Percentiles rank a stretch among this genome's conserved stretches.
These are phyloP conservation scores for Salvia rosmarinus DNA, from an alignment of 257 asterid genomes.

Conservation along the genomic window DNA sequence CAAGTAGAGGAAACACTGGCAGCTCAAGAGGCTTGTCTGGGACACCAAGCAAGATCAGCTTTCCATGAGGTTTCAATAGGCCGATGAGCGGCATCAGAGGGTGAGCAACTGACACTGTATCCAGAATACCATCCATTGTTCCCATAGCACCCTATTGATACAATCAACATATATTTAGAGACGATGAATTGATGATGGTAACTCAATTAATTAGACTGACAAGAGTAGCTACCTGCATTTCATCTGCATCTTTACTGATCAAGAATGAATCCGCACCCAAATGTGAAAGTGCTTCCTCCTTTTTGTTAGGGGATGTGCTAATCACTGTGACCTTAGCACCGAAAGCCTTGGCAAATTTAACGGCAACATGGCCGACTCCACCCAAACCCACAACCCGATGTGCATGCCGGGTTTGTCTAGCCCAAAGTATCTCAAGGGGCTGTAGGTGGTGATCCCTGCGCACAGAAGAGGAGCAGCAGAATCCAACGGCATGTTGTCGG, in stretches of 20 bases:
- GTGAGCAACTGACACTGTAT: slow-evolving; percentile 51
- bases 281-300: slow-evolving; percentile 41
- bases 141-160: slow-evolving; percentile 40
- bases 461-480: slow-evolving; percentile 48
- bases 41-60: slow-evolving; percentile 54
- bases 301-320: slow-evolving; percentile 40
- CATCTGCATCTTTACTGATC: slow-evolving; percentile 6
- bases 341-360: slow-evolving; percentile 50
- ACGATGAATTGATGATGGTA: no score
- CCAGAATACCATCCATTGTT: slow-evolving; percentile 49
- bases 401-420: slow-evolving; percentile 48
- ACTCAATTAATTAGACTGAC: no score
- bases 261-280: slow-evolving; percentile 50
- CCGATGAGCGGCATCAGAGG: slow-evolving; percentile 41
- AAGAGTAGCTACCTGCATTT: not conserved
- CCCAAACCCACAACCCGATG: slow-evolving; percentile 53
- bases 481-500: slow-evolving; percentile 46
- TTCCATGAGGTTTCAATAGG: slow-evolving; percentile 47
- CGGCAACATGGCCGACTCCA: slow-evolving; percentile 51
- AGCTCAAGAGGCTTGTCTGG: slow-evolving; percentile 46
- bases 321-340: slow-evolving; percentile 47
- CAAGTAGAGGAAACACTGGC: slow-evolving; percentile 29
- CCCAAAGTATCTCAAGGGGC: slow-evolving; percentile 44
- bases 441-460: slow-evolving; percentile 55
- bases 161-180: no score